phyloP scores from a whole-genome alignment of 768 basidiomycete species.

The Agrocybe pediades region DNA sequence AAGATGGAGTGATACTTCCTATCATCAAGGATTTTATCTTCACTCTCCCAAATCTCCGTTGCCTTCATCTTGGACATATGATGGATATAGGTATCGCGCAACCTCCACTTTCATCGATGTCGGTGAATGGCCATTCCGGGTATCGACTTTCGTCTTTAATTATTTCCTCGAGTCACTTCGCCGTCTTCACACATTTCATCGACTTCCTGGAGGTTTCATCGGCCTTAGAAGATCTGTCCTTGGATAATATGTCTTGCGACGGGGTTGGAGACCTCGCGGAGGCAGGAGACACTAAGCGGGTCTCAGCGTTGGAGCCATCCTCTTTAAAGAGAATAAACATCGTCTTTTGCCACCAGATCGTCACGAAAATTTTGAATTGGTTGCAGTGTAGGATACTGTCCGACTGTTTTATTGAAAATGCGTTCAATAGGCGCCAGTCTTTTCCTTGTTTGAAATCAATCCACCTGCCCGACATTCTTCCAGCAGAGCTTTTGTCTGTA shows the following conservation, averaged over 20 bases:
- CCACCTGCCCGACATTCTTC: conserved; percentile 30
- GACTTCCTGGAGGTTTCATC: no score
- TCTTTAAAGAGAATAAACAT: conserved; percentile 39
- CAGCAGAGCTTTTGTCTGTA: conserved; percentile 25
- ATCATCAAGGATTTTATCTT: conserved; percentile 2
- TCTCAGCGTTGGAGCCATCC: conserved; percentile 5
- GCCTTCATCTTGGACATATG: conserved; percentile 8
- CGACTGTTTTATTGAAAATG: conserved; percentile 7
- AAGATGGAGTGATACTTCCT: not conserved
- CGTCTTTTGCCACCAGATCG: conserved; percentile 26
- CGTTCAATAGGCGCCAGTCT: conserved; percentile 2
- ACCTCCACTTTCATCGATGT: not conserved
- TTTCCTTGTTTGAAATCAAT: conserved; percentile 22
- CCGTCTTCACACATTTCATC: no score
- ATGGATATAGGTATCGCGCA: conserved; percentile 1
- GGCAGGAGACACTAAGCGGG: not conserved
- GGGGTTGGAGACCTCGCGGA: conserved; percentile 40
- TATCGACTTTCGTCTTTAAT: conserved; percentile 41
- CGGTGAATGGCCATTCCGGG: not conserved
- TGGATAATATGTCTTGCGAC: conserved; percentile 51
- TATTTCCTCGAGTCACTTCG: conserved; percentile 29
- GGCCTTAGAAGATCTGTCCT: conserved; percentile 36
- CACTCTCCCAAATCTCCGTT: conserved; percentile 7
- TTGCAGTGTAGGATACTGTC: conserved; percentile 23
- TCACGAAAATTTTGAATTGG: conserved; percentile 30